A percentile compares a stretch with the other conserved stretches of the same genome.
phyloP scores from a whole-genome alignment of 202 grass and related monocot genomes.

The Setaria italica region DNA sequence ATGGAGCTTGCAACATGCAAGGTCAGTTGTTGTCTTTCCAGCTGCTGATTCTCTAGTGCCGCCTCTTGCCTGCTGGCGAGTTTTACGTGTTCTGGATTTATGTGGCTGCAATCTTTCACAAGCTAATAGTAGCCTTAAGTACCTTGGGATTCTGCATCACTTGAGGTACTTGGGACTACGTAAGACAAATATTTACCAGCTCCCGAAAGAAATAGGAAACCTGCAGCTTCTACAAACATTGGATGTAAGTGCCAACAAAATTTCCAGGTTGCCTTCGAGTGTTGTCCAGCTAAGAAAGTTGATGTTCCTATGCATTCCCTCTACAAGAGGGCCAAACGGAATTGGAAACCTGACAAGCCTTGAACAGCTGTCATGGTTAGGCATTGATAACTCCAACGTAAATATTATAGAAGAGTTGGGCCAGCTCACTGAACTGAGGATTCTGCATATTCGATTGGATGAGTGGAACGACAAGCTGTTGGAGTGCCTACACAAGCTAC shows the following conservation, averaged over 20 bases:
- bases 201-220: not conserved
- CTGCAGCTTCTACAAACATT: not conserved
- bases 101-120: not conserved
- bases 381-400: not conserved
- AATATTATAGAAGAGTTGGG: not conserved
- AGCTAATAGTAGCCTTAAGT: not conserved
- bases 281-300: not conserved
- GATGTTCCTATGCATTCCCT: not conserved
- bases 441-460: rapidly evolving
- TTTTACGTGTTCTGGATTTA: not conserved
- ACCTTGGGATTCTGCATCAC: not conserved
- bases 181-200: rapidly evolving
- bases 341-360: not conserved
- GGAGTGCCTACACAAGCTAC: not conserved
- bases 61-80: not conserved
- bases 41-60: not conserved
- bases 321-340: not conserved
- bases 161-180: not conserved
- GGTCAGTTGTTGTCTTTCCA: conserved; percentile 3
- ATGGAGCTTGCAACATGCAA: not conserved
- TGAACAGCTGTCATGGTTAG: not conserved
- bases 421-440: not conserved
- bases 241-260: not conserved
- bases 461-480: not conserved
- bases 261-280: not conserved